Evolutionary conservation across 257 asterid species (phyloP).

Genomic region (Lithospermum erythrorhizon): DNA sequence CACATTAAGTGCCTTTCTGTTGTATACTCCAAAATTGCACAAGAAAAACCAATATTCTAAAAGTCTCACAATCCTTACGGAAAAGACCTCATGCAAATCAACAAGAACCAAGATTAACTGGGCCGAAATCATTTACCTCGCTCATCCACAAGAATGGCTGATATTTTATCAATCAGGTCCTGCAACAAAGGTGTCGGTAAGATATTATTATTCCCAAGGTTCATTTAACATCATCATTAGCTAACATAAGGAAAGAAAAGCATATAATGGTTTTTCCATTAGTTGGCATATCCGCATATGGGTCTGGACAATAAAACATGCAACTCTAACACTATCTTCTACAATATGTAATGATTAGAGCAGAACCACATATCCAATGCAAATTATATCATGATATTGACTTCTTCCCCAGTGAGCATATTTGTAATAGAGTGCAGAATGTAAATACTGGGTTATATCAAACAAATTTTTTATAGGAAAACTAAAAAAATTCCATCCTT

Average conservation of each 20-base stretch:
- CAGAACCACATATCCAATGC: neutral
- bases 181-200: constrained; percentile 19
- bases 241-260: neutral
- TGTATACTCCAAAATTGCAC: neutral
- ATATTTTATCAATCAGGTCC: constrained; percentile 94
- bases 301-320: neutral
- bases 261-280: neutral
- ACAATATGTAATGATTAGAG: neutral
- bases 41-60: neutral
- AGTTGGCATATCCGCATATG: neutral
- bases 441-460: neutral
- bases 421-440: neutral
- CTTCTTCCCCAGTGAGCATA: neutral
- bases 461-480: too few species aligned
- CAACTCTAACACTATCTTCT: neutral
- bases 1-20: neutral
- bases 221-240: neutral
- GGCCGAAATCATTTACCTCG: constrained; percentile 35
- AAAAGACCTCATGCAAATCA: neutral
- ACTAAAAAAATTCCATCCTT: neutral
- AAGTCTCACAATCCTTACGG: neutral
- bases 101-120: neutral
- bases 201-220: neutral
- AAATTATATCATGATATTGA: too few species aligned
- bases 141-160: constrained; percentile 62